Conservation (phyloP, 2,329 filamentous ascomycete species). For the Fusarium aywerte region DNA sequence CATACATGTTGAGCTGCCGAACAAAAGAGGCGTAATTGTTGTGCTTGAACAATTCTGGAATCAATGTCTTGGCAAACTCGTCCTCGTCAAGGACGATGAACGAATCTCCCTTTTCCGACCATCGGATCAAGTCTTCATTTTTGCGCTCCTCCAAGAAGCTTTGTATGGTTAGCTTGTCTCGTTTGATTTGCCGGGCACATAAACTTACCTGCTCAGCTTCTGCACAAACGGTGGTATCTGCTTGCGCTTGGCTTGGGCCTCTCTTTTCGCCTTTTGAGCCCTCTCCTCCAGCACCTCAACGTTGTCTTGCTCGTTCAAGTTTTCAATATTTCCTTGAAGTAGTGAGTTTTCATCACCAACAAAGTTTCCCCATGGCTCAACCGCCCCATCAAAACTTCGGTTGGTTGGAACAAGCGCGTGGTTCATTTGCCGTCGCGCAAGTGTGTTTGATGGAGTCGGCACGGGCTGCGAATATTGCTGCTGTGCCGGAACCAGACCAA, state of each 20-base stretch:
- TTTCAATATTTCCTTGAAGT: slow-evolving; percentile 52
- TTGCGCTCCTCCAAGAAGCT: slow-evolving; percentile 95
- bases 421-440: slow-evolving; percentile 64
- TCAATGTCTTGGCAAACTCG: slow-evolving; percentile 95
- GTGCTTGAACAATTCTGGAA: slow-evolving; percentile 98
- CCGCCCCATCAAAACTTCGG: slow-evolving; percentile 52
- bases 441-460: slow-evolving; percentile 58
- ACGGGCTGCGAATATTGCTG: slow-evolving; percentile 49
- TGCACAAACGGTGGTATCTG: slow-evolving; percentile 98
- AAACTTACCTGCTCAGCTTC: slow-evolving; percentile 89
- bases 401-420: slow-evolving; percentile 61
- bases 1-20: slow-evolving; percentile 95
- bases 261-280: slow-evolving; percentile 84
- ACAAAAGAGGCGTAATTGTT: slow-evolving; percentile 98
- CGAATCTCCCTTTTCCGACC: slow-evolving; percentile 95
- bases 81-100: slow-evolving; percentile 98
- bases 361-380: slow-evolving; percentile 57
- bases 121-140: slow-evolving; percentile 94
- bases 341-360: slow-evolving; percentile 56
- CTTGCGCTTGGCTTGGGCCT: slow-evolving; percentile 89
- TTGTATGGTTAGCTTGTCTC: slow-evolving; percentile 36
- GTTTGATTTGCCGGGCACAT: neutral
- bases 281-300: slow-evolving; percentile 82
- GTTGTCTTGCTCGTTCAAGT: slow-evolving; percentile 69
- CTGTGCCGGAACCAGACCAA: slow-evolving; percentile 53